Base-by-base conservation (phyloP, 2,329 filamentous ascomycete genomes). In the Neonectria faginata region DNA sequence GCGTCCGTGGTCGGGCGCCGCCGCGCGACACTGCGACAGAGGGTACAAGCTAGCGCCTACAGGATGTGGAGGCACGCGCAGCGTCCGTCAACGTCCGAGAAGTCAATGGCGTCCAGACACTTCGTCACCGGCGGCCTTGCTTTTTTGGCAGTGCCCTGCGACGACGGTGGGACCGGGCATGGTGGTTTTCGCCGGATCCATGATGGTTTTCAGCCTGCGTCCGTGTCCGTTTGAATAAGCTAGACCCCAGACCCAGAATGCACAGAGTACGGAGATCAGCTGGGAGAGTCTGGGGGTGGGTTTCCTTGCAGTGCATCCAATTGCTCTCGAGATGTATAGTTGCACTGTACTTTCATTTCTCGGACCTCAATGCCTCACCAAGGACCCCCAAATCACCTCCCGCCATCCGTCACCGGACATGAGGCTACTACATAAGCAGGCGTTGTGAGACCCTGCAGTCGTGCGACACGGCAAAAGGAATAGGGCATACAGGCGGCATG, bases 351-450 rank as follows among this genome's bases (percentile, higher is more conserved):
- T 39, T 52, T 12, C 39, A 20, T 50, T 44, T 44, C 25, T 29
- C n/a, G 22, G 45, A 48, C 47, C 31, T 25, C 36, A 41, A 25
- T 42, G 51, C 31, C 18, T 41, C 18, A 6, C 51, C 36, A 10
- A 29, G 3, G 53, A 31, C 18, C 1, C 39, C n/a, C 41, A n/a
- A 50, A 8, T 39, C 14, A 14, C 42, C 27, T 36, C 18, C 48
- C 53, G 60, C 33, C 54, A 42, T 56, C 55, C 50, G 55, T 54
- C 56, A 59, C 61, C 56, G 56, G 56, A 51, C 57, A 56, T 36
- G 45, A 59, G 60, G 60, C 60, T 62, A 42, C 45, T 12, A 52
- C 25, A n/a, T 6, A 29, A 44, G 3, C 22, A 20, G n/a, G 25
- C 25, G 42, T 20, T 42, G 53, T 36, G 16, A 41, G 39, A 36